Evolutionary conservation across 768 basidiomycete genomes (phyloP), one percentile per base, ranked within the genome.

Genomic region (Austroboletus eburneus): DNA sequence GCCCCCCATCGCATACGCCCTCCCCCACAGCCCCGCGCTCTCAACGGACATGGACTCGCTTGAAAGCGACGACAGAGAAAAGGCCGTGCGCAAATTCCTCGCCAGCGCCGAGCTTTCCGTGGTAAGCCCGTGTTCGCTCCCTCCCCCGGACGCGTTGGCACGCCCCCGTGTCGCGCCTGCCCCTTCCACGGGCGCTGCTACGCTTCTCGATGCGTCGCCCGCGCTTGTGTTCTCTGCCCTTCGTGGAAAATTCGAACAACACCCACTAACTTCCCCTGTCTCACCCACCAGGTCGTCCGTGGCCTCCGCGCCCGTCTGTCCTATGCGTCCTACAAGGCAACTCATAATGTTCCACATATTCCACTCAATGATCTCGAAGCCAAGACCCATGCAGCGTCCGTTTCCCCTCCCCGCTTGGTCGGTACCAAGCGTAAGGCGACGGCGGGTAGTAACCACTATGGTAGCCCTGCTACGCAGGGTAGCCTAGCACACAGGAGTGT

Each of bases 281-380:
- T 61, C 57, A 59, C 60, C 46, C 41, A 50, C 48, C 71, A 91
- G 89, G 80, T 91, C 25, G 87, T 87, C 59, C 85, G 86, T 62
- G 82, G 78, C 44, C 76, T 92, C 46, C 81, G 90, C 51, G 77
- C 88, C 57, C 83, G 88, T 55, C 77, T 92, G 42, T 78, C 86
- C 0, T 88, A 89, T 67, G 89, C 89, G 20, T 83, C 85, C 2
- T 90, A 85, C 76, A 91, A 91, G 69, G 87, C 89, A 5, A 75
- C 76, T 13, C 78, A 88, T 65, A 85, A 88, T 63, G 68, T 87
- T 45, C 71, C 83, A 9, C 78, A 81, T 45, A 70, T 81, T 41
- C 73, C 83, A 37, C 69, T 90, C 40, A 75, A 76, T 57, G 87
- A 90, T 51, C 76, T 89, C 39, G 90, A 91, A 63, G 75, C 78